Base-by-base conservation (phyloP, 352 stramenopile species). In the Phytophthora vignae region DNA sequence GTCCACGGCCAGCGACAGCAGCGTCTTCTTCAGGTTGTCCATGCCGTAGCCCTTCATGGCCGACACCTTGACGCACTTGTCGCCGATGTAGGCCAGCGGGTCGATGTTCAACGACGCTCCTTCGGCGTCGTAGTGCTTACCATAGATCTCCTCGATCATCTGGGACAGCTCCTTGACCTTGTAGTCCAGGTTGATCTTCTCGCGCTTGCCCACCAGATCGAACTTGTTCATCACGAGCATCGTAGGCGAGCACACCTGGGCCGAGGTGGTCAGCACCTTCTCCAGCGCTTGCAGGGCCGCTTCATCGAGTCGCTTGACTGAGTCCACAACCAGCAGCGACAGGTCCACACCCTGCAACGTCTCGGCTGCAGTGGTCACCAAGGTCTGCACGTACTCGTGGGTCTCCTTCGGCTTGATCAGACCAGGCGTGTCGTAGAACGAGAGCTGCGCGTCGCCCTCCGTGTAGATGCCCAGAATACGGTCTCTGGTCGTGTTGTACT, bases 171-270 rank as follows among this genome's bases (percentile, higher is more conserved):
- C 87, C 64, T 86, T 82, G 53, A 95, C 85, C 58, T 90, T 90
- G 22, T 86, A 77, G 6, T 82, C 74, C 21, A 94, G 48, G 55
- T 88, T 93, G 21, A 68, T 53, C 60, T 85, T 79, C 49, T 93
- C 85, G 11, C 73, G 81, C 10, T 79, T 56, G 22, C 73, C 78
- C 21, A 92, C 83, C 19, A 95, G 78, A 27, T 95, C 84, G 60
- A 72, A 87, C 81, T 96, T 96, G 77, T 96, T 96, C 84, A 96
- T 90, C 46, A 96, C 85, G 40, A 96, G 85, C 84, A 94, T 92
- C 15, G 91, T 90, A 17, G 89, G 89, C 17, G 87, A 92, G 22
- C 77, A 76, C 17, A 93, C 82, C 42, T 93, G 83, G 21, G 89
- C 89, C 11, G 87, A 95, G 40, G 86, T 90, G 10, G 79, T 93